These are phyloP conservation scores for Ceriops tagal DNA, from an alignment of 345 rosid genomes.

Conservation along the genomic window DNA sequence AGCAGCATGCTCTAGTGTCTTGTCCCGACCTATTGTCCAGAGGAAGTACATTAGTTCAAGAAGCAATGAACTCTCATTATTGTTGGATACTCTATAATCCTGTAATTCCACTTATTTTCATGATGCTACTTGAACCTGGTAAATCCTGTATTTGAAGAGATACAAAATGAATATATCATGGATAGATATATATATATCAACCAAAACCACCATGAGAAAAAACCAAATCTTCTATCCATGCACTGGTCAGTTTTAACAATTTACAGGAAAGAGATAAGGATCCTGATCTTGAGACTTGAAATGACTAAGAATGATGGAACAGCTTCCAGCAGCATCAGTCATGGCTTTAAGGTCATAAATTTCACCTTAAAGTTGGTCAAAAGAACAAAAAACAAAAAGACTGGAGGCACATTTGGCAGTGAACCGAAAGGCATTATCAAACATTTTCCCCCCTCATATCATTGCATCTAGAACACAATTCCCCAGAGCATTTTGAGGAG, in stretches of 20 bases:
- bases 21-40: constrained; percentile 83
- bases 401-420: neutral
- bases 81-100: neutral
- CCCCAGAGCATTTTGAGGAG: constrained; percentile 95
- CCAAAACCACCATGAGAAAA: no score
- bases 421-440: constrained; percentile 1
- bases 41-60: constrained; percentile 14
- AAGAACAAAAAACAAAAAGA: neutral
- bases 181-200: neutral
- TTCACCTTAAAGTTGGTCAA: constrained; percentile 9
- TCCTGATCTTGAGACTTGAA: constrained; percentile 69
- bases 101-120: constrained; percentile 65
- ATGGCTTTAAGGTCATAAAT: constrained; percentile 75
- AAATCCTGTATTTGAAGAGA: constrained; percentile 52
- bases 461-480: constrained; percentile 84
- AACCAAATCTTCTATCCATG: no score
- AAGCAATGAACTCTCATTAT: constrained; percentile 1
- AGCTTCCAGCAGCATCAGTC: constrained; percentile 83
- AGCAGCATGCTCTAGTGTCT: constrained; percentile 84
- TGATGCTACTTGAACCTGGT: constrained; percentile 81
- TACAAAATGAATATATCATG: constrained; percentile 8
- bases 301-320: constrained; percentile 77
- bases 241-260: neutral
- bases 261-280: neutral
- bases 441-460: constrained; percentile 9